Evolutionary conservation across 2,329 filamentous ascomycete species (phyloP).

Genomic region (Pyricularia sp.): DNA sequence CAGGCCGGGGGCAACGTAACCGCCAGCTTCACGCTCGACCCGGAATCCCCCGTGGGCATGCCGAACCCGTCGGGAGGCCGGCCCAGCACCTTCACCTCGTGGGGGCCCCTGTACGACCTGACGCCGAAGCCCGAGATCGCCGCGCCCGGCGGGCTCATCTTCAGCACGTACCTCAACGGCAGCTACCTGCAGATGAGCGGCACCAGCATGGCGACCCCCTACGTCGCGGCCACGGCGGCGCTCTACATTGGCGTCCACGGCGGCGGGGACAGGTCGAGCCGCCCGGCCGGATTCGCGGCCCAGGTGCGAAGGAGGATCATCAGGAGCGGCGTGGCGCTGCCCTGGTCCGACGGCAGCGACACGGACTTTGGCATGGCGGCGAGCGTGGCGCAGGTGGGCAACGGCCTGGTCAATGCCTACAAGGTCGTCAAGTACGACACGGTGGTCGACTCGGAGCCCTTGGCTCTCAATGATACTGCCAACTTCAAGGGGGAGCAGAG

Average conservation of each 20-base stretch:
- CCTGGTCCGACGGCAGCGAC: conserved; percentile 12
- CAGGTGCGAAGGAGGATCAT: conserved; percentile 17
- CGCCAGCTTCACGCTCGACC: conserved; percentile 10
- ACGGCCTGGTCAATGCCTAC: conserved; percentile 21
- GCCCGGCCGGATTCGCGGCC: conserved; percentile 13
- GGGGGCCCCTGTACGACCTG: conserved; percentile 29
- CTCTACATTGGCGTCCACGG: conserved; percentile 21
- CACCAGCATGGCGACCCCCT: conserved; percentile 36
- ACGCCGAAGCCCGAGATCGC: conserved; percentile 29
- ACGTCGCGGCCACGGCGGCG: conserved; percentile 29
- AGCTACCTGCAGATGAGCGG: conserved; percentile 26
- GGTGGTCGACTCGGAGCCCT: conserved; percentile 20
- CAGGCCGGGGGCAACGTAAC: conserved; percentile 18
- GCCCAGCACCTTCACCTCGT: conserved; percentile 23
- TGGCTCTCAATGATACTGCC: conserved; percentile 29
- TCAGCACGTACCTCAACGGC: conserved; percentile 27
- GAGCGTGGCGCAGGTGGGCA: conserved; percentile 7
- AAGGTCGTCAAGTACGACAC: conserved; percentile 24
- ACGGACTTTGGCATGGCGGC: conserved; percentile 9
- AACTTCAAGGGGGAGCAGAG: conserved; percentile 18
- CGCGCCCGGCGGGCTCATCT: conserved; percentile 29
- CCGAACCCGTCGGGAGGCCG: neutral
- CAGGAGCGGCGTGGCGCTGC: conserved; percentile 16
- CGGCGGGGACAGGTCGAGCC: neutral
- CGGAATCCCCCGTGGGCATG: conserved; percentile 5